phyloP scores from a whole-genome alignment of 1,284 basidiomycete species.

The Leccinum pachyderme region DNA sequence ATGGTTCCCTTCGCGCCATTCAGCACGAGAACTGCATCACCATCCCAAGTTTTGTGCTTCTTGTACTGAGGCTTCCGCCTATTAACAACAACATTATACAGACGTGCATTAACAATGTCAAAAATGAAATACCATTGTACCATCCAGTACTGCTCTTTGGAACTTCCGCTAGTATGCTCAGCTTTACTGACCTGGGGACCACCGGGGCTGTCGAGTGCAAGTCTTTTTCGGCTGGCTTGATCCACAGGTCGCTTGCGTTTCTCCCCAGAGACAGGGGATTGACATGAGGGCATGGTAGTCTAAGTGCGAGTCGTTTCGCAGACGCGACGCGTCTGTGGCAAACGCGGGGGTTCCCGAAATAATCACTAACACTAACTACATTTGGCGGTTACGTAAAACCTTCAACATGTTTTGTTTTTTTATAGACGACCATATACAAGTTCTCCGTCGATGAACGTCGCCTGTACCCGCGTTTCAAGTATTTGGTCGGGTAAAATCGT shows the following conservation, averaged over 20 bases:
- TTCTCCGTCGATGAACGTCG: conserved; percentile 78
- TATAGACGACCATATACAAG: conserved; percentile 56
- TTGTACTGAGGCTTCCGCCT: conserved; percentile 78
- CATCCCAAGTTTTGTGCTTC: conserved; percentile 95
- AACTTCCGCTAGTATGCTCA: conserved; percentile 7
- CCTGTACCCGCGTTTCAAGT: conserved; percentile 66
- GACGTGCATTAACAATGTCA: background rate
- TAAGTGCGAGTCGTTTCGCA: background rate
- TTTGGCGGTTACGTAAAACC: background rate
- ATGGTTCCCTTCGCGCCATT: conserved; percentile 48
- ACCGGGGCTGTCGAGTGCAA: conserved; percentile 27
- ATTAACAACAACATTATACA: conserved; percentile 7
- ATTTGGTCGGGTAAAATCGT: conserved; percentile 58
- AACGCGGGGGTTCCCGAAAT: conserved; percentile 18
- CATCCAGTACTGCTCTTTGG: conserved; percentile 55
- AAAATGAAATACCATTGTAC: conserved; percentile 57
- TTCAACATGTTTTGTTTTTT: too few species aligned
- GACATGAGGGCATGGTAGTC: conserved; percentile 16
- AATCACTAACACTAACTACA: background rate
- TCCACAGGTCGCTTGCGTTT: conserved; percentile 32
- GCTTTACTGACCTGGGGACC: conserved; percentile 9
- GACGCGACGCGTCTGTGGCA: conserved; percentile 28
- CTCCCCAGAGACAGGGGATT: conserved; percentile 22
- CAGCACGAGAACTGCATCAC: conserved; percentile 67
- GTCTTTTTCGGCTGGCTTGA: conserved; percentile 34